phyloP scores from a whole-genome alignment of 108 stramenopile species.

The Skeletonema grethae region DNA sequence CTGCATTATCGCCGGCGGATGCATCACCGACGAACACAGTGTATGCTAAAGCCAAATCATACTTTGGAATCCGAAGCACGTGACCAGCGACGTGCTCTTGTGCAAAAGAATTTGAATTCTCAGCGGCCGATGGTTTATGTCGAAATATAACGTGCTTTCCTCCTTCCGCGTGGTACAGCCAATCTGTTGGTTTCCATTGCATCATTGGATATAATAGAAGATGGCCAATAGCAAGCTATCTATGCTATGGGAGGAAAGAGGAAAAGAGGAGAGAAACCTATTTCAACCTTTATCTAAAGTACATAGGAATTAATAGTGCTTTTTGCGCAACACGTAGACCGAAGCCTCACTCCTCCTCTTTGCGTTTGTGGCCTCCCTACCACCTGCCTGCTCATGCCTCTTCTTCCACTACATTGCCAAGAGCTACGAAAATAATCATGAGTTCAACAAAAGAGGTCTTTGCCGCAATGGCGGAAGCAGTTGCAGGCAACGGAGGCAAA shows the following conservation, averaged over 20 bases:
- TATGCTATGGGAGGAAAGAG: not conserved
- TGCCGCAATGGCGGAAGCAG: conserved; percentile 52
- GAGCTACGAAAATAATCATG: not conserved
- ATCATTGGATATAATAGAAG: no score
- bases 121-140: conserved; percentile 7
- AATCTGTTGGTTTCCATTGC: conserved; percentile 26
- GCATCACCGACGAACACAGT: not conserved
- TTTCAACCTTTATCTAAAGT: no score
- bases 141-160: conserved; percentile 70
- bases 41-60: conserved; percentile 21
- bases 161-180: conserved; percentile 67
- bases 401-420: no score
- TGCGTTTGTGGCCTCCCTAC: no score
- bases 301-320: not conserved
- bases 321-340: not conserved
- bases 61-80: conserved; percentile 32
- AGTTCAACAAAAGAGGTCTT: conserved; percentile 43
- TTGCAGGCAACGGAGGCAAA: conserved; percentile 39
- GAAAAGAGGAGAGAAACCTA: no score
- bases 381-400: no score
- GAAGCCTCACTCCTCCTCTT: no score
- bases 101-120: conserved; percentile 7
- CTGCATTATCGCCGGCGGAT: not conserved
- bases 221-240: no score
- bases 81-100: conserved; percentile 1